Evolutionary conservation across 2,329 filamentous ascomycete species (phyloP).

Genomic region (Diaporthe sp.): DNA sequence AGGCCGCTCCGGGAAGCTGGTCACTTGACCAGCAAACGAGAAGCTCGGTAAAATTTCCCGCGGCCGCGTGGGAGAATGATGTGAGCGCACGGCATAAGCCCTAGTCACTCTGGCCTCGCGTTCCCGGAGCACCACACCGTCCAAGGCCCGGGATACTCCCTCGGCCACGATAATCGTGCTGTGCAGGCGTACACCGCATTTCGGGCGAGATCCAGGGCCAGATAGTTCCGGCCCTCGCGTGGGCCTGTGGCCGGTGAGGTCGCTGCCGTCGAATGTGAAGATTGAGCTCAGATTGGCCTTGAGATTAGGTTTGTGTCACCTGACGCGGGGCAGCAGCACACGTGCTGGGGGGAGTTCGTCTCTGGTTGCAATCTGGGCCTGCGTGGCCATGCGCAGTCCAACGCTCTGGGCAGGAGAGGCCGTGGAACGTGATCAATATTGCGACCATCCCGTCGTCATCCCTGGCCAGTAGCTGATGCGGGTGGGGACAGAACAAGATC

Average conservation of each 20-base stretch:
- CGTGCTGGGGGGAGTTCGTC: constrained; percentile 13
- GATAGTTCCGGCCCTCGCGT: constrained; percentile 10
- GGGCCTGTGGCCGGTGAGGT: constrained; percentile 7
- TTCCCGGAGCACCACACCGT: constrained; percentile 6
- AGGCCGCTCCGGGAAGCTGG: constrained; percentile 9
- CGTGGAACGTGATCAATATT: constrained; percentile 28
- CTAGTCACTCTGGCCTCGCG: constrained; percentile 8
- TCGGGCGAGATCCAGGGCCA: constrained; percentile 30
- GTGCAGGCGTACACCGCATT: constrained; percentile 34
- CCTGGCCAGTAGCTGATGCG: constrained; percentile 14
- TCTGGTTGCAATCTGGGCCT: constrained; percentile 19
- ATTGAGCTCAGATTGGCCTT: constrained; percentile 15
- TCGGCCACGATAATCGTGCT: constrained; percentile 18
- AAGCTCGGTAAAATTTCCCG: constrained; percentile 11
- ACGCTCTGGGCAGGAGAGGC: constrained; percentile 20
- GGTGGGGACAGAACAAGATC: constrained; percentile 32
- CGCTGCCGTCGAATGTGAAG: background rate
- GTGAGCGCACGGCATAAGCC: constrained; percentile 28
- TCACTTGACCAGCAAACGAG: constrained; percentile 24
- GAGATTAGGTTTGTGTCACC: constrained; percentile 30
- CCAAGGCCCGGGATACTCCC: constrained; percentile 4
- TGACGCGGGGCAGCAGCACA: constrained; percentile 16
- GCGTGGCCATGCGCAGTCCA: constrained; percentile 17
- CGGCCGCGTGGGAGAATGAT: constrained; percentile 20
- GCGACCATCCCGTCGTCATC: constrained; percentile 4